phyloP scores from a whole-genome alignment of 805 yeast species.

The Spathaspora girioi region DNA sequence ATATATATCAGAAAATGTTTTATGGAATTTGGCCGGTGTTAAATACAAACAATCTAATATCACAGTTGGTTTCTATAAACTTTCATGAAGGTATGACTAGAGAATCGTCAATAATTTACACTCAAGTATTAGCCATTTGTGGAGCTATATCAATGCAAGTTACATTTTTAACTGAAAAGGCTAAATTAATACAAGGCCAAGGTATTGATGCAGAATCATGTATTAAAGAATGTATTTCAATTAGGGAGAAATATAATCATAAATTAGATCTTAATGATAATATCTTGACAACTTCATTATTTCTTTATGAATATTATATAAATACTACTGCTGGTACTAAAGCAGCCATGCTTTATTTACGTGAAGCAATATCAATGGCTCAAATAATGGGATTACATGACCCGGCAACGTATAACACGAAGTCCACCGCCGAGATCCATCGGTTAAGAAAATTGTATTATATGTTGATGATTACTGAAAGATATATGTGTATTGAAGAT shows the following conservation, averaged over 20 bases:
- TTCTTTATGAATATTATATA: slow-evolving; percentile 31
- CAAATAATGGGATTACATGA: slow-evolving; percentile 34
- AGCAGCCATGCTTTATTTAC: slow-evolving; percentile 28
- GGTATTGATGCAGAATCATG: slow-evolving; percentile 19
- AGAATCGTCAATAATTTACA: slow-evolving; percentile 22
- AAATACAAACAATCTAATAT: slow-evolving; percentile 1
- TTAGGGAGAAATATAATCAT: slow-evolving; percentile 1
- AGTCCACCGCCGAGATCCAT: slow-evolving; percentile 30
- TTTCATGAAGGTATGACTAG: not conserved
- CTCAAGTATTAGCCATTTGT: slow-evolving; percentile 30
- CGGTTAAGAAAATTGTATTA: slow-evolving; percentile 34
- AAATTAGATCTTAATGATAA: not conserved
- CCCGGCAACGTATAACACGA: slow-evolving; percentile 20
- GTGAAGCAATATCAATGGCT: slow-evolving; percentile 37
- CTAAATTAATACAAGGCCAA: slow-evolving; percentile 13
- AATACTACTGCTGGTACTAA: slow-evolving; percentile 20
- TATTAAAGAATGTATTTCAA: slow-evolving; percentile 1
- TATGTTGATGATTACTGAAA: slow-evolving; percentile 34
- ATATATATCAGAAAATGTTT: slow-evolving; percentile 38
- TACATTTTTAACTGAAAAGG: slow-evolving; percentile 12
- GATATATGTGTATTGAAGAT: slow-evolving; percentile 37
- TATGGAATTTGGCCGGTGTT: slow-evolving; percentile 41
- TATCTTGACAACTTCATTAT: slow-evolving; percentile 28
- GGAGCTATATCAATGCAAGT: slow-evolving; percentile 31
- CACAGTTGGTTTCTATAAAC: not conserved